A percentile compares a stretch with the other conserved stretches of the same genome.
Evolutionary conservation across 2,329 filamentous ascomycete genomes (phyloP).

Genomic region (Colletotrichum coccodes): DNA sequence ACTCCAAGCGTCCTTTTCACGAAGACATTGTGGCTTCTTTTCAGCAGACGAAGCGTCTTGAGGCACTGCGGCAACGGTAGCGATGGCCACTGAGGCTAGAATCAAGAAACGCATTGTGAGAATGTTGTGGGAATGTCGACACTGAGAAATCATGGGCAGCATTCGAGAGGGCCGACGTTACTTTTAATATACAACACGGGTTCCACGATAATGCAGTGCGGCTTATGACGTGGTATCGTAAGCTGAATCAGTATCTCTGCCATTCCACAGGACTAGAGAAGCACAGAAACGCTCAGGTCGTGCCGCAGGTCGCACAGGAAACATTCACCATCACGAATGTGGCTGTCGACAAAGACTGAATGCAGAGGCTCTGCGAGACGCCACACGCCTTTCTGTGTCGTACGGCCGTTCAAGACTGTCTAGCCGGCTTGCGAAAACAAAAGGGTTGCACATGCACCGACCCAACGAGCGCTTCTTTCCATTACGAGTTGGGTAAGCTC

Average conservation of each 20-base stretch:
- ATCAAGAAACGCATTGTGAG: not conserved
- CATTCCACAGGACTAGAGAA: not conserved
- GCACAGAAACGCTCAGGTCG: not conserved
- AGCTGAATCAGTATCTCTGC: too few relatives aligned
- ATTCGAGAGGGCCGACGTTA: not conserved
- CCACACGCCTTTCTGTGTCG: not conserved
- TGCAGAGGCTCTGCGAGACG: not conserved
- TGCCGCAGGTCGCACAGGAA: not conserved
- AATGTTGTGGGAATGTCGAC: too few relatives aligned
- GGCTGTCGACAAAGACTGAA: not conserved
- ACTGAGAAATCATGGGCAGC: not conserved
- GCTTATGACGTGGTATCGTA: not conserved
- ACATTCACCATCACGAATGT: not conserved
- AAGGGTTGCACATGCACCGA: too few relatives aligned
- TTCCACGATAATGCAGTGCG: too few relatives aligned
- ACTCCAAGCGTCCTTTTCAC: constrained; percentile 15
- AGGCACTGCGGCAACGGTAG: not conserved
- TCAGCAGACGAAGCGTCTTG: not conserved
- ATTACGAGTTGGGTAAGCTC: too few relatives aligned
- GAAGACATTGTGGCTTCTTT: constrained; percentile 1
- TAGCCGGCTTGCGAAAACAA: too few relatives aligned
- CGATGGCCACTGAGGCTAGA: not conserved
- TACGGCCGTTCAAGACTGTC: not conserved
- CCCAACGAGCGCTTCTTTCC: too few relatives aligned
- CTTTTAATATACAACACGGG: too few relatives aligned